A percentile compares a stretch with the other conserved stretches of the same genome.
phyloP scores from a whole-genome alignment of 352 stramenopile species.

The Phytophthora cryptogea region DNA sequence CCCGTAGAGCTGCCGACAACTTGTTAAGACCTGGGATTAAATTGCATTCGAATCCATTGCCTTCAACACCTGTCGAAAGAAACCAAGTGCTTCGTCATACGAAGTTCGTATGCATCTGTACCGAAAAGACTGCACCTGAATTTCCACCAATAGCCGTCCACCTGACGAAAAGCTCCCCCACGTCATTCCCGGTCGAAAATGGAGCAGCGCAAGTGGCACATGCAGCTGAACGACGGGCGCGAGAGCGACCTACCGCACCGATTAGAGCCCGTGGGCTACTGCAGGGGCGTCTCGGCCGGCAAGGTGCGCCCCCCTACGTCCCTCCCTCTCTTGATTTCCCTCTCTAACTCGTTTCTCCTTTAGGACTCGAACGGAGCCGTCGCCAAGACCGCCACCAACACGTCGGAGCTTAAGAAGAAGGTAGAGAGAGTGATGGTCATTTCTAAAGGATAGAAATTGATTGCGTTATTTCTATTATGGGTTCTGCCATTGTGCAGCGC shows the following conservation, averaged over 20 bases:
- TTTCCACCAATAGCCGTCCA: neutral
- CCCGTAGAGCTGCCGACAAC: no score
- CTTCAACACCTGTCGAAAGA: no score
- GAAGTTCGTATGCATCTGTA: neutral
- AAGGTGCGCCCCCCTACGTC: conserved; percentile 40
- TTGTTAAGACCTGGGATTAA: no score
- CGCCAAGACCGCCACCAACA: conserved; percentile 69
- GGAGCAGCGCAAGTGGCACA: conserved; percentile 76
- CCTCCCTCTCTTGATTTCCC: neutral
- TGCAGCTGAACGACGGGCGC: conserved; percentile 77
- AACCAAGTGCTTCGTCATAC: no score
- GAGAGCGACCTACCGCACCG: conserved; percentile 67
- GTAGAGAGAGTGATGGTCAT: conserved; percentile 35
- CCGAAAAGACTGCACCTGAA: neutral
- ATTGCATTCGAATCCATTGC: no score
- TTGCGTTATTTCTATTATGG: neutral
- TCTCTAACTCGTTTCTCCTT: conserved; percentile 1
- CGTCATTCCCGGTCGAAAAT: conserved; percentile 22
- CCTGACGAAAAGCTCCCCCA: neutral
- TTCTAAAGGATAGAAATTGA: neutral
- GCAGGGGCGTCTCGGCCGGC: conserved; percentile 54
- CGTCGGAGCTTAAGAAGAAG: conserved; percentile 88
- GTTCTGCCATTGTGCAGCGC: conserved; percentile 43
- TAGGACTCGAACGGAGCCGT: conserved; percentile 63
- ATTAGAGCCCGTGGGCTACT: conserved; percentile 74